Conservation (phyloP, 176 grass and related monocot genomes). For the Leersia perrieri region DNA sequence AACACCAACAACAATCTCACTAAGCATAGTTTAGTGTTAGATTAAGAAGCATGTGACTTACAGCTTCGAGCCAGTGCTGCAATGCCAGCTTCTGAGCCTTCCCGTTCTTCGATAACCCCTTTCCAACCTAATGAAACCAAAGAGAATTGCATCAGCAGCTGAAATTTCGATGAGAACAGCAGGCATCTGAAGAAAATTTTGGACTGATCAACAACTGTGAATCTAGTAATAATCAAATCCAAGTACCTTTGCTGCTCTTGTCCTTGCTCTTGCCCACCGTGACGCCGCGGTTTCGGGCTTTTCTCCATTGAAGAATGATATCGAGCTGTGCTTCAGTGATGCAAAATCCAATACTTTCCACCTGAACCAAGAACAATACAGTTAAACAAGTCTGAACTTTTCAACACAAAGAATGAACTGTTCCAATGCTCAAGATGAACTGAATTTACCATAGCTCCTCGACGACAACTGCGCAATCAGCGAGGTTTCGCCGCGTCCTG, state of each 20-base stretch:
- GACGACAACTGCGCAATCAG: slow-evolving; percentile 80
- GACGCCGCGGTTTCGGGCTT: slow-evolving; percentile 85
- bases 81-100: slow-evolving; percentile 89
- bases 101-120: slow-evolving; percentile 85
- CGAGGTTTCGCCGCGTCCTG: slow-evolving; percentile 73
- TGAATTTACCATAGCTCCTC: slow-evolving; percentile 95
- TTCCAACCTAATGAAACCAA: slow-evolving; percentile 65
- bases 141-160: slow-evolving; percentile 25
- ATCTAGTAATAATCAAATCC: background rate
- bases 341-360: slow-evolving; percentile 94
- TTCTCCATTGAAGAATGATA: slow-evolving; percentile 78
- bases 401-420: background rate
- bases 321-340: slow-evolving; percentile 79
- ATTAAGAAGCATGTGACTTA: slow-evolving; percentile 53
- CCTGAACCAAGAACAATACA: slow-evolving; percentile 36
- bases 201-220: slow-evolving; percentile 1
- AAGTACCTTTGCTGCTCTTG: slow-evolving; percentile 92
- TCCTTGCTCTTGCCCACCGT: slow-evolving; percentile 82
- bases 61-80: slow-evolving; percentile 99
- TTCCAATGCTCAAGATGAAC: no score
- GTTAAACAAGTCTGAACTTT: background rate
- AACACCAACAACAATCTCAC: slow-evolving; percentile 32
- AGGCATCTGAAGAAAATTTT: slow-evolving; percentile 13
- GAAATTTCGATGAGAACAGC: slow-evolving; percentile 23
- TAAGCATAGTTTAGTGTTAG: slow-evolving; percentile 18